Evolutionary conservation across 2,329 filamentous ascomycete species (phyloP), one percentile per base, ranked within the genome.

Genomic region (Aspergillus candidus): DNA sequence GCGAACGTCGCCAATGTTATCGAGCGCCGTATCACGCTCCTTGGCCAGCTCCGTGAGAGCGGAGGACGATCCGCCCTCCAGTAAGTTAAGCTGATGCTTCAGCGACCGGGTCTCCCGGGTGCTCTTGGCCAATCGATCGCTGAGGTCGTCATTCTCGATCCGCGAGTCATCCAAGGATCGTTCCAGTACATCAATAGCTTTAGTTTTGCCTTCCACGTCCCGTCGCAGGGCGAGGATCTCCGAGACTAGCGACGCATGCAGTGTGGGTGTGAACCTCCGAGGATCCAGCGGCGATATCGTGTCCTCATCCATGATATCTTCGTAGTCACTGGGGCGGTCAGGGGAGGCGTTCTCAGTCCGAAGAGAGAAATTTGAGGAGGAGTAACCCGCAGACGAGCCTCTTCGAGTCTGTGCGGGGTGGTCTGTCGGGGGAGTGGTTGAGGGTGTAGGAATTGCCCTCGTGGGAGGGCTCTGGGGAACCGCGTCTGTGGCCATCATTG

Each of bases 241-340:
- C 0, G 91, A 91, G 1, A 98, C 91, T 6, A 98, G 73, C 39
- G 88, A 96, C 7, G 93, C 93, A 65, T 97, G 93, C 10, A 98
- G 72, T 0, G 90, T 97, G 1, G 93, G 93, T 0, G 93, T 98
- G 61, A 98, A 96, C 32, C 93, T 80, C 43, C 91, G 82, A 3
- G 93, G 89, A 60, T 98, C 93, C 27, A 96, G 73, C 15, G 88
- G 82, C 2, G 79, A 80, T 30, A 89, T 81, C 35, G 72, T 79
- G 50, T 91, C 85, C 52, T 91, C 63, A 17, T 66, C 59, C n/a
- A 57, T 50, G 35, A 58, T 44, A 44, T 67, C 62, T 11, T 67
- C 61, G 15, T 65, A 52, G 53, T 68, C 61, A 44, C 60, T 59
- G 54, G 63, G 52, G 49, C 69, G 66, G 34, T 63, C 62, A 13